A percentile compares a stretch with the other conserved stretches of the same genome.
Conservation (phyloP, 306 rosid genomes). For the Fagus sylvatica region DNA sequence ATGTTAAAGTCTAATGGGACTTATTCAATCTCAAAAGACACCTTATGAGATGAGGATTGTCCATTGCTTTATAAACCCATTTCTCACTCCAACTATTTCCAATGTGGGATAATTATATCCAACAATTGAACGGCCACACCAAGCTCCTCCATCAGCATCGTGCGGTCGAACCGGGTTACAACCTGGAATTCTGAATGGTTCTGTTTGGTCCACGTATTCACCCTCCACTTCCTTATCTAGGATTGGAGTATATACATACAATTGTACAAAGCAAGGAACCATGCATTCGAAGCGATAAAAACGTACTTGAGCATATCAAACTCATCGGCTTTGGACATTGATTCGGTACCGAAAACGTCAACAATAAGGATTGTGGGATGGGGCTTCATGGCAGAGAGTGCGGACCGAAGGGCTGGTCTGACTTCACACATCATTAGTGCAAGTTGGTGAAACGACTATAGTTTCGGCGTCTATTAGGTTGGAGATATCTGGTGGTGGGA, state of each 20-base stretch:
- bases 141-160: not conserved
- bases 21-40: no score
- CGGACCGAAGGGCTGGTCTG: conserved; percentile 2
- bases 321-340: conserved; percentile 20
- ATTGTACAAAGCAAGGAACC: conserved; percentile 26
- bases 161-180: conserved; percentile 25
- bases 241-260: not conserved
- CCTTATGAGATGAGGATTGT: no score
- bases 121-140: conserved; percentile 1
- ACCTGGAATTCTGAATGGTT: conserved; percentile 27
- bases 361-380: conserved; percentile 16
- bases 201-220: conserved; percentile 20
- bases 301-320: conserved; percentile 16
- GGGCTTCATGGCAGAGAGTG: not conserved
- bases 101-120: no score
- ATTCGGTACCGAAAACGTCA: conserved; percentile 23
- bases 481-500: conserved; percentile 23
- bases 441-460: not conserved
- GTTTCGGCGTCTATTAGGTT: conserved; percentile 2
- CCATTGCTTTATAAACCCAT: no score
- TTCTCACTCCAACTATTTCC: no score
- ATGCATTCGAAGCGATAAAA: conserved; percentile 15
- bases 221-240: conserved; percentile 27
- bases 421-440: not conserved
- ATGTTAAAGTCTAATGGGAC: no score